phyloP scores from a whole-genome alignment of 176 grass and related monocot species.

The Carex pumila region DNA sequence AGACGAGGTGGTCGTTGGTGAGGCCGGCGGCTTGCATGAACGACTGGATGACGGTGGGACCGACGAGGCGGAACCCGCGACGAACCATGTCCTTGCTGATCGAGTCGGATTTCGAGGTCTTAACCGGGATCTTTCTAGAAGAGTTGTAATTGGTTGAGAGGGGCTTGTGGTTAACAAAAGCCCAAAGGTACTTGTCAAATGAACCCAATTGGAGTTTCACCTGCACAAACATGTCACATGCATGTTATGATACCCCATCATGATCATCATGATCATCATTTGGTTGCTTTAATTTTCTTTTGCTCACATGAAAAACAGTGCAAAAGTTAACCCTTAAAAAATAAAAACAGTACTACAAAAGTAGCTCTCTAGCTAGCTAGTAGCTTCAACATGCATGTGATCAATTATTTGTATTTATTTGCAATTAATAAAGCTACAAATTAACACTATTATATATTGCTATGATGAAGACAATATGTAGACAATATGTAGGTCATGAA shows the following conservation, averaged over 20 bases:
- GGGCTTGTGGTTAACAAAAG: conserved; percentile 79
- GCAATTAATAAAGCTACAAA: neutral
- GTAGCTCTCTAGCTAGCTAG: neutral
- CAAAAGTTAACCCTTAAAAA: neutral
- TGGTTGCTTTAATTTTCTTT: neutral
- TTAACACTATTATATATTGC: neutral
- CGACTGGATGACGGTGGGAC: conserved; percentile 85
- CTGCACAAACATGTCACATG: conserved; percentile 27
- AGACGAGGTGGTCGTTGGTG: conserved; percentile 94
- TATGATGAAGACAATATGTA: neutral
- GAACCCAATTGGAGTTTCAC: conserved; percentile 50
- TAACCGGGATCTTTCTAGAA: conserved; percentile 88
- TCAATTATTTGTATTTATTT: neutral
- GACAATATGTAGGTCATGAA: neutral
- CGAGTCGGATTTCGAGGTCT: conserved; percentile 94
- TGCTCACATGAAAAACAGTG: neutral
- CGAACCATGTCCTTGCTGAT: conserved; percentile 99
- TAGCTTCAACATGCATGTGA: neutral
- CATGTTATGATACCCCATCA: neutral
- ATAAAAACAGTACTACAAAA: no score
- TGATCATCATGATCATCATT: neutral
- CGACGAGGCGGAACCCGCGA: conserved; percentile 75
- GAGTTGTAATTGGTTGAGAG: conserved; percentile 71
- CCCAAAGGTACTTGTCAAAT: conserved; percentile 75
- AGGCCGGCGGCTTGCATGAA: conserved; percentile 96